phyloP scores from a whole-genome alignment of 768 basidiomycete genomes.

The Cystoderma amianthinum region DNA sequence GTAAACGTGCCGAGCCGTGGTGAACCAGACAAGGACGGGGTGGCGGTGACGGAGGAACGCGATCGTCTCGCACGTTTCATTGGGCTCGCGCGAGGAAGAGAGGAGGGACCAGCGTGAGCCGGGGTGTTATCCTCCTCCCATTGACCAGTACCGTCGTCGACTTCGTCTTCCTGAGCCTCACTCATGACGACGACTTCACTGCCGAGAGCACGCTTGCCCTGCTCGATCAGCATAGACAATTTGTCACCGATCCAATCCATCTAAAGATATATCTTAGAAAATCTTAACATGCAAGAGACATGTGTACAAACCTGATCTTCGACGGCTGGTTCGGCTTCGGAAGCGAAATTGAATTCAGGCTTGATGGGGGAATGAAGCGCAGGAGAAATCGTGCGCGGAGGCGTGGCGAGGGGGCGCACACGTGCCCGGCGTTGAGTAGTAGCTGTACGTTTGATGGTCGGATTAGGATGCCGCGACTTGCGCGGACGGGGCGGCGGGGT shows the following conservation, averaged over 20 bases:
- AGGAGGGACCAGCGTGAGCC: constrained; percentile 12
- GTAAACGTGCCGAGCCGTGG: constrained; percentile 2
- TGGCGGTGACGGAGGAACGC: constrained; percentile 11
- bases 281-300: no score
- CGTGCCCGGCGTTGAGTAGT: constrained; percentile 26
- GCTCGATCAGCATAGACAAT: constrained; percentile 62
- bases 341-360: constrained; percentile 38
- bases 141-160: constrained; percentile 65
- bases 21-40: neutral
- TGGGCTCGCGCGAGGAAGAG: constrained; percentile 18
- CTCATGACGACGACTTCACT: constrained; percentile 77
- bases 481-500: constrained; percentile 30
- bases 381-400: constrained; percentile 10
- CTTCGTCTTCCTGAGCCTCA: constrained; percentile 66
- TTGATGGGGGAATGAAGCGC: constrained; percentile 13
- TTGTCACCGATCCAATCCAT: constrained; percentile 83
- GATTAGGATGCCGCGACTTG: constrained; percentile 24
- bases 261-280: constrained; percentile 20
- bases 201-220: constrained; percentile 72
- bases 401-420: constrained; percentile 12
- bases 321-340: constrained; percentile 20
- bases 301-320: constrained; percentile 40
- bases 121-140: constrained; percentile 63
- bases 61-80: constrained; percentile 14
- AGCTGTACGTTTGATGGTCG: constrained; percentile 23